Percentiles rank a stretch among this genome's conserved stretches.
phyloP scores from a whole-genome alignment of 83 land plant genomes.

The Isoetes engelmannii region DNA sequence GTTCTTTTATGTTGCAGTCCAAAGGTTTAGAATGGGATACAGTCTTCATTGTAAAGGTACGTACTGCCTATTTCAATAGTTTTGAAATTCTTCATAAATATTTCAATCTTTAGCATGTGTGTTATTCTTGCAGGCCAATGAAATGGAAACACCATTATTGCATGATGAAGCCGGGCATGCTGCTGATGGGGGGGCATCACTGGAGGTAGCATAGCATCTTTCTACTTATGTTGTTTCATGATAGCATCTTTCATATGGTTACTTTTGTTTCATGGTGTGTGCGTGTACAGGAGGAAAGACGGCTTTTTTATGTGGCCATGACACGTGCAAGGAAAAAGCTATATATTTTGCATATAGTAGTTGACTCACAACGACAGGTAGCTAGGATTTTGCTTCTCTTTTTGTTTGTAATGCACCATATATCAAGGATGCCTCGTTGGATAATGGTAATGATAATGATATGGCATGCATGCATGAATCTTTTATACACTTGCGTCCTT shows the following conservation, averaged over 20 bases:
- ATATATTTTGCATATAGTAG: slow-evolving; percentile 53
- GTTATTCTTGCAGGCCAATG: slow-evolving; percentile 53
- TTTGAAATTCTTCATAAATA: neutral
- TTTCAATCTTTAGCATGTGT: no score
- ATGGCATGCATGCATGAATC: neutral
- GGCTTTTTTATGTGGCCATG: slow-evolving; percentile 91
- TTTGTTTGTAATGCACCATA: no score
- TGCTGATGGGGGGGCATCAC: slow-evolving; percentile 39
- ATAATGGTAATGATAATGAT: neutral
- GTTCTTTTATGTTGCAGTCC: slow-evolving; percentile 50
- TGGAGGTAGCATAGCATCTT: slow-evolving; percentile 55
- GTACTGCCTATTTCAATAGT: slow-evolving; percentile 10
- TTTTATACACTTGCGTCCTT: neutral
- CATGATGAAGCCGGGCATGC: slow-evolving; percentile 65
- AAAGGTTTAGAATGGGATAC: slow-evolving; percentile 97
- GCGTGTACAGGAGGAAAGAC: slow-evolving; percentile 72
- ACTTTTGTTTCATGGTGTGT: slow-evolving; percentile 3
- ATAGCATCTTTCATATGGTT: slow-evolving; percentile 3
- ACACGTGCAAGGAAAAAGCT: slow-evolving; percentile 90
- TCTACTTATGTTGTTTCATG: neutral
- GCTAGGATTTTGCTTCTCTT: neutral
- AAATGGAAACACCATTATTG: slow-evolving; percentile 81
- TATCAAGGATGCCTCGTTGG: no score
- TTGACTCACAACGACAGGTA: slow-evolving; percentile 83
- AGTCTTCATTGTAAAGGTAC: slow-evolving; percentile 93